Evolutionary conservation across 192 early-diverging fungal genomes (phyloP).

Genomic region (Coemansia sp.): DNA sequence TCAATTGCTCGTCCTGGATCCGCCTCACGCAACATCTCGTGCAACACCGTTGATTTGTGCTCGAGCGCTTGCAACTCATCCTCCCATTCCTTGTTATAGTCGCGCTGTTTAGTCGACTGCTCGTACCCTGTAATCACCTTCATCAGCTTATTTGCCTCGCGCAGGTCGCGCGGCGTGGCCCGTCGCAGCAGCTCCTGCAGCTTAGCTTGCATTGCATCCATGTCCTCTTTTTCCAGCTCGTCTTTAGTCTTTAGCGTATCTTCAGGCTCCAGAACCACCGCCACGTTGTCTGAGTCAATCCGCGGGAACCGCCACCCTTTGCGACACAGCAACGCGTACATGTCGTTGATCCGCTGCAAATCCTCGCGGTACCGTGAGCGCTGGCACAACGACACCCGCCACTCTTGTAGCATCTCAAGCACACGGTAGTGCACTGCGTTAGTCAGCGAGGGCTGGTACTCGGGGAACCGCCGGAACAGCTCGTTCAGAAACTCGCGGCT

Average conservation of each 20-base stretch:
- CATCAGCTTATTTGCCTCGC: slow-evolving; percentile 96
- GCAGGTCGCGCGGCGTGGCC: slow-evolving; percentile 90
- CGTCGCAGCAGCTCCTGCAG: slow-evolving; percentile 94
- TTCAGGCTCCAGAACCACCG: slow-evolving; percentile 52
- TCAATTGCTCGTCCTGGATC: slow-evolving; percentile 58
- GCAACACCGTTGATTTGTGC: slow-evolving; percentile 69
- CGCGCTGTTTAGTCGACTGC: slow-evolving; percentile 57
- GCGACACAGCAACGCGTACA: slow-evolving; percentile 84
- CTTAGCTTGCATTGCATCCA: slow-evolving; percentile 69
- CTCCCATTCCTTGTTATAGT: slow-evolving; percentile 84
- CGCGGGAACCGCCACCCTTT: slow-evolving; percentile 69
- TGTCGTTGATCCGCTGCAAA: slow-evolving; percentile 90
- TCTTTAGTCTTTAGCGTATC: slow-evolving; percentile 81
- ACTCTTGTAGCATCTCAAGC: slow-evolving; percentile 90
- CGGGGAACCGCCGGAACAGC: slow-evolving; percentile 90
- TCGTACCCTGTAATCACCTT: slow-evolving; percentile 97
- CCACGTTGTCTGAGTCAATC: slow-evolving; percentile 33
- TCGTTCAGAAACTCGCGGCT: slow-evolving; percentile 97
- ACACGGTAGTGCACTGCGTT: slow-evolving; percentile 83
- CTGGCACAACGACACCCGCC: slow-evolving; percentile 86
- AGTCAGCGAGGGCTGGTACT: slow-evolving; percentile 67
- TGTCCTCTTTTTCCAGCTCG: slow-evolving; percentile 94
- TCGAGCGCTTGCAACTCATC: slow-evolving; percentile 80
- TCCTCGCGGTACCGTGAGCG: slow-evolving; percentile 92
- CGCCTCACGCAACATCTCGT: slow-evolving; percentile 76